Evolutionary conservation across 176 grass and related monocot genomes (phyloP).

Genomic region (Eleusine indica): DNA sequence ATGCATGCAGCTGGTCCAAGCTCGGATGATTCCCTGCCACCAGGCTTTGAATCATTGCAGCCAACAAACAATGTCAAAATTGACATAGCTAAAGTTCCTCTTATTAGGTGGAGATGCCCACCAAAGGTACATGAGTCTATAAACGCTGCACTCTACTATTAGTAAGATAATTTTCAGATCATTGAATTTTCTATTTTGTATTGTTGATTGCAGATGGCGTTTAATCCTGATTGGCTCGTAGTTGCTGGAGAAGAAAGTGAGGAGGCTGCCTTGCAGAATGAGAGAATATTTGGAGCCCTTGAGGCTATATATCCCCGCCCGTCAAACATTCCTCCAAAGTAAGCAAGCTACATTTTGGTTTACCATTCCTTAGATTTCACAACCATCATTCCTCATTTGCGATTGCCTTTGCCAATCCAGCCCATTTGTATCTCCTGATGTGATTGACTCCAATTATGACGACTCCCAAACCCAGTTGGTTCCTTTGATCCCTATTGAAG

Average conservation of each 20-base stretch:
- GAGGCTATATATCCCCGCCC: slow-evolving; percentile 97
- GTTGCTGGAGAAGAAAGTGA: slow-evolving; percentile 89
- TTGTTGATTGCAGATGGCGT: slow-evolving; percentile 60
- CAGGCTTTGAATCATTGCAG: slow-evolving; percentile 84
- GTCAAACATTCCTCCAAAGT: slow-evolving; percentile 88
- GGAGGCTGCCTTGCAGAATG: slow-evolving; percentile 67
- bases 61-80: slow-evolving; percentile 54
- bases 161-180: neutral
- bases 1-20: slow-evolving; percentile 59
- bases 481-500: slow-evolving; percentile 83
- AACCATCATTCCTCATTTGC: slow-evolving; percentile 22
- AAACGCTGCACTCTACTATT: neutral
- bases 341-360: slow-evolving; percentile 44
- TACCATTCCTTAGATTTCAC: slow-evolving; percentile 27
- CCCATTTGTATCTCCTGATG: slow-evolving; percentile 69
- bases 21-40: slow-evolving; percentile 88
- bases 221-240: slow-evolving; percentile 67
- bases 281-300: slow-evolving; percentile 79
- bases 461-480: slow-evolving; percentile 66
- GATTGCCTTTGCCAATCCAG: slow-evolving; percentile 49
- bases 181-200: neutral
- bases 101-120: slow-evolving; percentile 76
- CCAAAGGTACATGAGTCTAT: slow-evolving; percentile 50
- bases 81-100: slow-evolving; percentile 71
- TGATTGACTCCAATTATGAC: slow-evolving; percentile 55